phyloP scores from a whole-genome alignment of 495 filamentous ascomycete species.

The Hypomontagnella monticulosa region DNA sequence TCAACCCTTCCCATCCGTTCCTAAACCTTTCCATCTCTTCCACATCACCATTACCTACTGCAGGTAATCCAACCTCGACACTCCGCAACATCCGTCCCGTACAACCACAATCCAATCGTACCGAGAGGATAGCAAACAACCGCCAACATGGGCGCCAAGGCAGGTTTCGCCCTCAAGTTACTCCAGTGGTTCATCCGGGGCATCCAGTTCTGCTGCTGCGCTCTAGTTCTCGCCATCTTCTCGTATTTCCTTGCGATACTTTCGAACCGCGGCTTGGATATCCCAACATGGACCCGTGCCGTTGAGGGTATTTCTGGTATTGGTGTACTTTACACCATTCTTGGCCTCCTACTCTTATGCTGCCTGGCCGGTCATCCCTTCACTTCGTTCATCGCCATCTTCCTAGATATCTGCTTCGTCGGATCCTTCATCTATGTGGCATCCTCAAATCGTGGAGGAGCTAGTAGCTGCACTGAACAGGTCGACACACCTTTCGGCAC shows the following conservation, averaged over 20 bases:
- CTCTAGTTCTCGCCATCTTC: slow-evolving; percentile 80
- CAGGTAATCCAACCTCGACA: slow-evolving; percentile 11
- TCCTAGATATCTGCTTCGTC: slow-evolving; percentile 68
- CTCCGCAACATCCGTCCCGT: slow-evolving; percentile 40
- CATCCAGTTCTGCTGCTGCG: slow-evolving; percentile 76
- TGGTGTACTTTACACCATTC: slow-evolving; percentile 74
- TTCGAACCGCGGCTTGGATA: slow-evolving; percentile 63
- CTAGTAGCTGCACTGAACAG: slow-evolving; percentile 65
- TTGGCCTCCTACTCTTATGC: slow-evolving; percentile 77
- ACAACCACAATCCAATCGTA: slow-evolving; percentile 33
- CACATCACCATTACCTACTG: not conserved
- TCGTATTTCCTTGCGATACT: slow-evolving; percentile 77
- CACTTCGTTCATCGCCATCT: slow-evolving; percentile 72
- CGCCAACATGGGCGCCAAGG: slow-evolving; percentile 52
- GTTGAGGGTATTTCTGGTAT: slow-evolving; percentile 84
- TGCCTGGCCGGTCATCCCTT: slow-evolving; percentile 76
- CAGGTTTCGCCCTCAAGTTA: slow-evolving; percentile 68
- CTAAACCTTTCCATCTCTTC: slow-evolving; percentile 12
- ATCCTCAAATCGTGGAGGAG: slow-evolving; percentile 68
- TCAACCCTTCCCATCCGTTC: slow-evolving; percentile 7
- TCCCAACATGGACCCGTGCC: slow-evolving; percentile 73
- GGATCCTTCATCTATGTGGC: slow-evolving; percentile 71
- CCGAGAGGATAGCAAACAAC: slow-evolving; percentile 23
- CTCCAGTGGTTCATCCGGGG: slow-evolving; percentile 70
- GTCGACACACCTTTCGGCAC: slow-evolving; percentile 74